Evolutionary conservation across 1,284 basidiomycete species (phyloP), one percentile per base, ranked within the genome.

Genomic region (Papiliotrema laurentii): DNA sequence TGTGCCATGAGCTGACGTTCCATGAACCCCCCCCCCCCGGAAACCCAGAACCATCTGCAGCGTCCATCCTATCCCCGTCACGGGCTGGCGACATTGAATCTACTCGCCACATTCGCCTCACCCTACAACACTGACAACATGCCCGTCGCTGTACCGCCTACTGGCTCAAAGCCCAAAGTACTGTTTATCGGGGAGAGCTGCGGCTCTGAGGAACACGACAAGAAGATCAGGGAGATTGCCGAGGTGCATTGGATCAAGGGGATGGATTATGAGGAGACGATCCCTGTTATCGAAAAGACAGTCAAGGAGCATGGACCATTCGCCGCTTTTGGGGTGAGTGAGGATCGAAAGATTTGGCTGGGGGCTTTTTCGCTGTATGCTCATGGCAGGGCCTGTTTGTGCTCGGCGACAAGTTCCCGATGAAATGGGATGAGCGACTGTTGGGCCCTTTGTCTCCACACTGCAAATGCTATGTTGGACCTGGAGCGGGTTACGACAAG

Each of bases 401-500:
- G 4, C 48, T 51, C 16, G 50, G 50, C 26, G 50, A 61, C 28
- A 45, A 48, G 27, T 58, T 61, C 43, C 59, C 59, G 1, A 27
- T 25, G 18, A 50, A 47, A 42, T 61, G 54, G 53, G 54, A 61
- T 36, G 35, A 34, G 46, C 50, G 47, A 6, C 43, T 61, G n/a
- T 45, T 61, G 11, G 50, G 45, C 14, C 53, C 56, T 13, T 45
- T 61, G n/a, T 47, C 53, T 24, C 59, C 59, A 1, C 44, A 42
- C 4, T 60, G 56, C 38, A 58, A 55, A 39, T 34, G 56, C 19
- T 57, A 54, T 35, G 53, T 54, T 4, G 59, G 59, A 3, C 59
- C 59, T 27, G 61, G 59, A 11, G 61, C 56, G 7, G 61, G 61
- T 3, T 63, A 63, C 44, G 61, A 63, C 39, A 60, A 59, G 36